phyloP scores from a whole-genome alignment of 495 filamentous ascomycete genomes.

The Trichoderma gamsii region DNA sequence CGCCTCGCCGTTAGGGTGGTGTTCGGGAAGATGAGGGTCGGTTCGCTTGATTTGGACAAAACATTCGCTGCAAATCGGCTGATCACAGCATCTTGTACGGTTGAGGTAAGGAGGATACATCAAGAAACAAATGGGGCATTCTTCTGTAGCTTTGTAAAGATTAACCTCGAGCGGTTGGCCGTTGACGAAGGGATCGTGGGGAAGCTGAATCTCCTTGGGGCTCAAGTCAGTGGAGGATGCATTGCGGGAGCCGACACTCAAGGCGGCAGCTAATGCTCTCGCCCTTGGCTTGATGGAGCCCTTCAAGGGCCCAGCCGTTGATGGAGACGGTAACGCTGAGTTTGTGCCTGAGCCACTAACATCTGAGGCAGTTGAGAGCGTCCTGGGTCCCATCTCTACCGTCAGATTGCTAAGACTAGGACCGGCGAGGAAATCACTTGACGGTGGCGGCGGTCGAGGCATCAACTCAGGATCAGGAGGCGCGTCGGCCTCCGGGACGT shows the following conservation, averaged over 20 bases:
- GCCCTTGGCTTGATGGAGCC: constrained; percentile 40
- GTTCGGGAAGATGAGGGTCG: constrained; percentile 92
- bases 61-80: constrained; percentile 96
- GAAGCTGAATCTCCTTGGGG: constrained; percentile 72
- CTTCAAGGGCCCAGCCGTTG: constrained; percentile 35
- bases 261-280: constrained; percentile 77
- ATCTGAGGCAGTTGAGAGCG: constrained; percentile 71
- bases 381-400: constrained; percentile 67
- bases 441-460: constrained; percentile 39
- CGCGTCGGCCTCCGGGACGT: constrained; percentile 78
- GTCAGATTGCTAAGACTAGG: constrained; percentile 59
- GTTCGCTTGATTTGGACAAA: constrained; percentile 98
- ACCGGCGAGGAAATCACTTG: constrained; percentile 27
- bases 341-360: constrained; percentile 41
- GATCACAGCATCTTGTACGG: constrained; percentile 90
- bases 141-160: constrained; percentile 80
- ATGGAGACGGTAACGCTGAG: constrained; percentile 53
- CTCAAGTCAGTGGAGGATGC: constrained; percentile 59
- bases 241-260: constrained; percentile 63
- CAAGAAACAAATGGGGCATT: constrained; percentile 95
- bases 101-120: constrained; percentile 97
- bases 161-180: constrained; percentile 87
- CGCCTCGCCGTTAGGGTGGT: constrained; percentile 55
- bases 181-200: constrained; percentile 81
- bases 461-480: constrained; percentile 62